Percentiles rank a stretch among this genome's conserved stretches.
Conservation (phyloP, 2,329 filamentous ascomycete species). For the Coniochaeta sp. region DNA sequence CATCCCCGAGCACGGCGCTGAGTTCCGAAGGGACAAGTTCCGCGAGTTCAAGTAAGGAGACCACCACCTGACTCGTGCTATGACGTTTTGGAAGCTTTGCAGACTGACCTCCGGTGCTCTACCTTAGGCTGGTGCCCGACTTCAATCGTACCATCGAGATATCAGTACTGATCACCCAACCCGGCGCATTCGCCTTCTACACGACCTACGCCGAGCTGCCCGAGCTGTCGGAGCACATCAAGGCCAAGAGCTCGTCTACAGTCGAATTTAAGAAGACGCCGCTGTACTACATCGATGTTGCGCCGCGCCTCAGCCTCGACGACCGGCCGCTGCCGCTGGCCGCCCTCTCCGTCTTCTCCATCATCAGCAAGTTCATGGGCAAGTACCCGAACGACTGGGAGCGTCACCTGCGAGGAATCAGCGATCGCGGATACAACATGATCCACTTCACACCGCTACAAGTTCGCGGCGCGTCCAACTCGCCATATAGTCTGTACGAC, state of each 20-base stretch:
- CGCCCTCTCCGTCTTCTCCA: conserved; percentile 84
- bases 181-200: conserved; percentile 92
- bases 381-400: conserved; percentile 87
- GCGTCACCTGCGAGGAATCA: conserved; percentile 79
- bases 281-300: conserved; percentile 89
- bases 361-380: conserved; percentile 98
- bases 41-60: conserved; percentile 76
- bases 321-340: conserved; percentile 71
- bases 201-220: conserved; percentile 86
- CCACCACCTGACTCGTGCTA: neutral
- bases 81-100: neutral
- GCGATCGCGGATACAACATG: conserved; percentile 94
- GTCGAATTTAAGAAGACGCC: conserved; percentile 60
- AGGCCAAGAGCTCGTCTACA: conserved; percentile 37
- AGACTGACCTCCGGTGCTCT: conserved; percentile 7
- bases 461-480: conserved; percentile 83
- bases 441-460: conserved; percentile 96
- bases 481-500: conserved; percentile 93
- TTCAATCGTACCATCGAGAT: conserved; percentile 91
- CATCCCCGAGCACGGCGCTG: conserved; percentile 68
- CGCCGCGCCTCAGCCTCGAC: conserved; percentile 70
- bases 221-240: conserved; percentile 55
- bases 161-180: conserved; percentile 73
- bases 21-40: conserved; percentile 74
- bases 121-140: conserved; percentile 69